These are phyloP conservation scores for Nicotiana tomentosiformis DNA, from an alignment of 257 asterid genomes.

Conservation along the genomic window DNA sequence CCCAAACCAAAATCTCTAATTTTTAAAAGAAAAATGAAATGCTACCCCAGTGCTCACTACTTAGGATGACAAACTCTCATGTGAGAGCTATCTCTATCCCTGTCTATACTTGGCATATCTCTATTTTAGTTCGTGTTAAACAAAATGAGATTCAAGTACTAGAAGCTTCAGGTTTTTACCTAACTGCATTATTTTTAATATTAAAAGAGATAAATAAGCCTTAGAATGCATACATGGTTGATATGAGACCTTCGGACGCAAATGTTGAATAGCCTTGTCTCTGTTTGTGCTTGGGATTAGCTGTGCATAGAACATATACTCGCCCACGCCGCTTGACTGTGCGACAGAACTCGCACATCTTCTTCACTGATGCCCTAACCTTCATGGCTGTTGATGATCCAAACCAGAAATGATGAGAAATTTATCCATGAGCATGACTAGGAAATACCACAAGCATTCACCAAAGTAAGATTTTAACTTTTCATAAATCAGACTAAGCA, in stretches of 20 bases:
- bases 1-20: neutral
- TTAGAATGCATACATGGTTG: conserved; percentile 44
- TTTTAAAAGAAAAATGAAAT: neutral
- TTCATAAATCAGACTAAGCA: neutral
- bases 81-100: neutral
- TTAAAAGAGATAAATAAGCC: neutral
- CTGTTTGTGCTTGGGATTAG: conserved; percentile 97
- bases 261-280: conserved; percentile 78
- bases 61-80: too few relatives aligned
- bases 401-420: conserved; percentile 7
- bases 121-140: neutral
- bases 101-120: neutral
- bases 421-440: neutral
- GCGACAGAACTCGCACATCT: conserved; percentile 85
- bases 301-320: conserved; percentile 75
- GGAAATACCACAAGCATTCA: neutral
- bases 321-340: conserved; percentile 89
- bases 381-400: conserved; percentile 54
- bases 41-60: neutral
- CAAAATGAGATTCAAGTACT: neutral
- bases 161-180: neutral
- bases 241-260: conserved; percentile 59
- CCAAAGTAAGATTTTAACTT: neutral
- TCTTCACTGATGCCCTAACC: conserved; percentile 95
- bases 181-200: neutral